Evolutionary conservation across 192 early-diverging fungal species (phyloP), one percentile per base, ranked within the genome.

Genomic region (Piromyces sp.): DNA sequence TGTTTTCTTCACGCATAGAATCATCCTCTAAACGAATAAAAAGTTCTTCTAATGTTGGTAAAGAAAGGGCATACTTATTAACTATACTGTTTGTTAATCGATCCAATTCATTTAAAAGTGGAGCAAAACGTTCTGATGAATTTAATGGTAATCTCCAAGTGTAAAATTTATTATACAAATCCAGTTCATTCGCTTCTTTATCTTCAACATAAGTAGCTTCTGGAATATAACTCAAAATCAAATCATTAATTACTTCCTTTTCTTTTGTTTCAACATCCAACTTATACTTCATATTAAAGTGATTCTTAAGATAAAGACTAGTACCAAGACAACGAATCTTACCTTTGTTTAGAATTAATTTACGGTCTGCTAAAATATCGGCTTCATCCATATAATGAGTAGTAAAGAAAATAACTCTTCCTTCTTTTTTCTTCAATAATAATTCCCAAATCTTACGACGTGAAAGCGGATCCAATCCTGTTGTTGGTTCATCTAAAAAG

Each of bases 351-450:
- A 38, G 37, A 38, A 38, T 38, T 38, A 38, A 38, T 38, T 38
- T 38, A 38, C 37, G 37, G 14, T 88, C 86, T 1, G 85, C 84
- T 11, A 88, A 85, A 12, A 84, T 84, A 36, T 93, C 92, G 30
- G 92, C 92, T 80, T 93, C 92, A 37, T 93, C 92, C 88, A 93
- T 86, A 78, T 31, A 79, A 82, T 93, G 92, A 6, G 91, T 92
- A 1, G 92, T 93, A 79, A 93, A 79, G 16, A 93, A 79, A 51
- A 92, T 86, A n/a, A 87, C 84, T 0, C 89, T 81, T 28, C 88
- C 86, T 12, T 79, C 38, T 84, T 91, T 91, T 40, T 84, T 83
- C 15, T 86, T 81, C 29, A 86, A 81, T 81, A 93, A 87, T 79
- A 92, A 38, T 29, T 88, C 83, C 92, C 92, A 93, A 79, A 90